Evolutionary conservation across 768 basidiomycete genomes (phyloP), one percentile per base, ranked within the genome.

Genomic region (Leccinum ochraceum): DNA sequence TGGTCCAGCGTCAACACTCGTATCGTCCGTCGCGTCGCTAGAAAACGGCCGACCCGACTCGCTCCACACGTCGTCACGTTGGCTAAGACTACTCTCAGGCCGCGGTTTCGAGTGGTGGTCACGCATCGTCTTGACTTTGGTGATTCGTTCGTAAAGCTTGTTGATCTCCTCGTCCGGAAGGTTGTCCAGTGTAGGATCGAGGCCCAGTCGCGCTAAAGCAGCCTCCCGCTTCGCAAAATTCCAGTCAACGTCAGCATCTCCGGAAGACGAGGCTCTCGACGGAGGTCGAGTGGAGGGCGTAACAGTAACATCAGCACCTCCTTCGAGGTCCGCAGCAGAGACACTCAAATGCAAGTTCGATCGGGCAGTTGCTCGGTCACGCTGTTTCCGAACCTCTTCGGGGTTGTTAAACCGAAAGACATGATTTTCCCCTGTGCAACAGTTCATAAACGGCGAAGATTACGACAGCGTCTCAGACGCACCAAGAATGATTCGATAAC

Each of bases 381-480:
- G 86, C 68, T 86, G 90, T 70, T 92, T 94, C 64, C 94, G 91
- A 62, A 95, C 94, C 75, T 94, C 93, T 74, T 95, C 93, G 1
- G 94, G 94, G 69, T 96, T 91, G 70, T 92, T 98, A 76, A 97
- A 98, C 17, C 97, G 86, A 75, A 99, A 99, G 58, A 98, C 95
- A 77, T 99, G 97, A 64, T 94, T 88, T 66, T 98, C 95, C 57
- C 96, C 92, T 93, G 61, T 52, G 58, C n/a, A 49, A 22, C 59
- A 57, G 20, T 59, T 56, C 54, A 60, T 60, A 58, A 60, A 55
- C 28, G 37, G 49, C 37, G 6, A 44, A 54, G 8, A 32, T 13
- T 22, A 36, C 8, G 8, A n/a, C 13, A 34, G 50, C 53, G 32
- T 32, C 26, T 24, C 17, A 57, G 7, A 56, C 83, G 60, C 68